Evolutionary conservation across 1,139 yeast species (phyloP).

Genomic region (Scheffersomyces lignicola): DNA sequence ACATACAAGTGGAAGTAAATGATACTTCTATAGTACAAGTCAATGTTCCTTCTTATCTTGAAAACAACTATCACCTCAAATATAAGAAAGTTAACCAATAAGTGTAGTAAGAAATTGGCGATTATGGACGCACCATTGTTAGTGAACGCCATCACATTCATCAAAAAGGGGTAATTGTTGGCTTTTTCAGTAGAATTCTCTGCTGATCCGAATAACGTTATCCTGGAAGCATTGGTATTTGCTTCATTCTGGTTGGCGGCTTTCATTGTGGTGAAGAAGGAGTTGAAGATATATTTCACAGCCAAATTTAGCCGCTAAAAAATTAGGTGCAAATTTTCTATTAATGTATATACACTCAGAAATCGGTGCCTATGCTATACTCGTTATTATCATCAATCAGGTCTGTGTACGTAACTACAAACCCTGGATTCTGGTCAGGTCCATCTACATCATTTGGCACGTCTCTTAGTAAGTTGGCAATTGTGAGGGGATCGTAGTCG

Average conservation of each 20-base stretch:
- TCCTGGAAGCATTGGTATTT: neutral
- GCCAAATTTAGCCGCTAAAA: conserved; percentile 9
- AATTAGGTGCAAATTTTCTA: neutral
- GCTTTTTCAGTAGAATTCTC: neutral
- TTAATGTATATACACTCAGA: neutral
- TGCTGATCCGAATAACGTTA: neutral
- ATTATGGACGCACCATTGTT: neutral
- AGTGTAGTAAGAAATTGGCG: neutral
- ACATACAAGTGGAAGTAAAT: conserved; percentile 4
- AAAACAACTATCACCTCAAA: conserved; percentile 3
- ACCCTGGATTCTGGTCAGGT: conserved; percentile 8
- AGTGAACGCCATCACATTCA: neutral
- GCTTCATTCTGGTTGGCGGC: neutral
- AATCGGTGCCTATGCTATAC: conserved; percentile 3
- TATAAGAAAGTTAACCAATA: conserved; percentile 1
- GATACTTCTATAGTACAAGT: conserved; percentile 1
- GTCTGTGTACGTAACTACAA: conserved; percentile 7
- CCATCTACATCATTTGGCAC: conserved; percentile 6
- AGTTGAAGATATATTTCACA: neutral
- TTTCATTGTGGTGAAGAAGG: neutral
- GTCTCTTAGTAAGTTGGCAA: conserved; percentile 2
- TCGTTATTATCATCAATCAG: neutral
- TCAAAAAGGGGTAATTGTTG: neutral
- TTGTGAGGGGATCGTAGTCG: neutral
- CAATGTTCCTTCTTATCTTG: conserved; percentile 1